Evolutionary conservation across 495 filamentous ascomycete genomes (phyloP), one percentile per base, ranked within the genome.

Genomic region (Aspergillus coremiiformis): DNA sequence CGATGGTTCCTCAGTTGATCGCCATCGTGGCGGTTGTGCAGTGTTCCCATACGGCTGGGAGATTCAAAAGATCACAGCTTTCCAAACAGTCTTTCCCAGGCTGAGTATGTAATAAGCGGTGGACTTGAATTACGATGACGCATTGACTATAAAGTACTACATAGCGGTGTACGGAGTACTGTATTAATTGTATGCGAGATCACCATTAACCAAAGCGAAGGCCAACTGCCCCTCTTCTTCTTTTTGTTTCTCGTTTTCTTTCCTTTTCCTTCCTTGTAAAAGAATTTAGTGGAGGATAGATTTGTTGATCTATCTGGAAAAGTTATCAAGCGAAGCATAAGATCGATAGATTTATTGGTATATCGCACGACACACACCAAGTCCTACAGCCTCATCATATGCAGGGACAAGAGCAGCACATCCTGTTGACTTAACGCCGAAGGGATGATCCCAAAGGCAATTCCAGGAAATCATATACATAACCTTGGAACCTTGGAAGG

Each of bases 121-220:
- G n/a, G n/a, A n/a, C n/a, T n/a, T n/a, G n/a, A n/a, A n/a, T n/a
- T n/a, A n/a, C n/a, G n/a, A n/a, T n/a, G n/a, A n/a, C n/a, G n/a
- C n/a, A n/a, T n/a, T n/a, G n/a, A n/a, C n/a, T n/a, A n/a, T n/a
- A n/a, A n/a, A n/a, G n/a, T n/a, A 3, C 43, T 29, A 11, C 35
- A 41, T 19, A 21, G 48, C 48, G 22, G 22, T 41, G 23, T 30
- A 44, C 12, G 24, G 4, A 27, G 4, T 27, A 8, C 24, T 27
- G 24, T 27, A 27, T 8, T 27, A 8, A 4, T 44, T 17, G 41
- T 35, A 52, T 52, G 50, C 50, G 42, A 52, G 42, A 39, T 42
- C 50, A 22, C 50, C 50, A 41, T 52, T 52, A 11, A 37, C 42
- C n/a, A 30, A 23, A 12, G 49, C 37, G 9, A 21, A 41, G 17